phyloP scores from a whole-genome alignment of 768 basidiomycete species.

The Calocybe indica region DNA sequence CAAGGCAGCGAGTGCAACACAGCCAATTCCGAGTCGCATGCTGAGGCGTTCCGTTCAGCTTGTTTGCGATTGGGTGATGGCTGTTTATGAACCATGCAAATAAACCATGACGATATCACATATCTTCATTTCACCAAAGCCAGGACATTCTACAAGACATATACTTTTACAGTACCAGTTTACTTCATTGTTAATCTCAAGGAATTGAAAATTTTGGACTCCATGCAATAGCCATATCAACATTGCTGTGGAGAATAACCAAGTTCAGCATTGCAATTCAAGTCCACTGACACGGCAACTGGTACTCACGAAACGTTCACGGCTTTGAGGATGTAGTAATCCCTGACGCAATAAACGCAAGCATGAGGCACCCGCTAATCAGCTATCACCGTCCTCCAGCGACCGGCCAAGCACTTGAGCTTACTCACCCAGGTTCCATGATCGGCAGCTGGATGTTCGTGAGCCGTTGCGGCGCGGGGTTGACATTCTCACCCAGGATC shows the following conservation, averaged over 20 bases:
- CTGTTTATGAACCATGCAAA: too few species aligned
- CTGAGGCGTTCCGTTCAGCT: too few species aligned
- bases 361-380: background rate
- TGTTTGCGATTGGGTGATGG: too few species aligned
- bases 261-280: background rate
- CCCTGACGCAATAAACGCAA: background rate
- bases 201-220: background rate
- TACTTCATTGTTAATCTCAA: background rate
- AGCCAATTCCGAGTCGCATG: too few species aligned
- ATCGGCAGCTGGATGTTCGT: conserved; percentile 6
- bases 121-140: too few species aligned
- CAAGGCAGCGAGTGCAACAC: too few species aligned
- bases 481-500: conserved; percentile 4
- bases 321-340: conserved; percentile 3
- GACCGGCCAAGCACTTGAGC: background rate
- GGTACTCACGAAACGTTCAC: conserved; percentile 8
- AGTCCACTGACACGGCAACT: background rate
- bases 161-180: too few species aligned
- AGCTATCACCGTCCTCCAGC: background rate
- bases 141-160: too few species aligned
- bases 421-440: conserved; percentile 8
- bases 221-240: background rate
- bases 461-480: conserved; percentile 3
- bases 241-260: background rate
- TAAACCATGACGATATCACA: too few species aligned